Base-by-base conservation (phyloP, 2,329 filamentous ascomycete species). In the Aspergillus bombycis region DNA sequence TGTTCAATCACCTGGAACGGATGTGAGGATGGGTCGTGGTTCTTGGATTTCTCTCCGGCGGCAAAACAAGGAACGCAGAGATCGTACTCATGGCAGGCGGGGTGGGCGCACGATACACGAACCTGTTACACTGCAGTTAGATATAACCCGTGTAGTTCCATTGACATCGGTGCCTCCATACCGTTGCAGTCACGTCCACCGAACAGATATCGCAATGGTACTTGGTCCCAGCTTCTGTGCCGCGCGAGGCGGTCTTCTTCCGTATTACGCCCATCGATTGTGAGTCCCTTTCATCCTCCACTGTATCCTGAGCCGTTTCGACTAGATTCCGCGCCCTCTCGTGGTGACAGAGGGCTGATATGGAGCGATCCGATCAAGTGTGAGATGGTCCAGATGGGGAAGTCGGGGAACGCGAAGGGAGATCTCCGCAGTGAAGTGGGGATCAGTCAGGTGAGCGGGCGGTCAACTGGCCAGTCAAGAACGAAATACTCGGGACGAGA, bases 161-260 rank as follows among this genome's bases (percentile, higher is more conserved):
- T 38, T 26, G 32, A 12, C 12, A 36, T 4, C 30, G 34, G 34
- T 55, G 14, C 11, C 21, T 36, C 14, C 48, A 74, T 85, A 96
- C 95, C 54, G 95, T 99, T 6, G 94, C 95, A 54, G 95, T 99
- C 70, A 99, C 96, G 78, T 99, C 95, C 62, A 92, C 92, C 52
- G 93, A 96, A 79, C 95, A 99, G 63, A 96, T 90, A 79, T 99
- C 96, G 83, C 95, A 99, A 69, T 98, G 93, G 78, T 96, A 99
- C 78, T 98, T 97, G 36, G 93, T 91, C 67, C 92, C 92, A 55
- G 91, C 93, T 76, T 97, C 93, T 58, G 91, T 93, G 67, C 92
- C 92, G 74, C 92, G 86, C 61, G 90, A 89, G 69, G 91, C 91
- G 64, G 92, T 95, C 83, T 97, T 97, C 85, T 97, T 97, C 77